Base-by-base conservation (phyloP, 2,329 filamentous ascomycete genomes). In the Neodidymelliopsis sp. region DNA sequence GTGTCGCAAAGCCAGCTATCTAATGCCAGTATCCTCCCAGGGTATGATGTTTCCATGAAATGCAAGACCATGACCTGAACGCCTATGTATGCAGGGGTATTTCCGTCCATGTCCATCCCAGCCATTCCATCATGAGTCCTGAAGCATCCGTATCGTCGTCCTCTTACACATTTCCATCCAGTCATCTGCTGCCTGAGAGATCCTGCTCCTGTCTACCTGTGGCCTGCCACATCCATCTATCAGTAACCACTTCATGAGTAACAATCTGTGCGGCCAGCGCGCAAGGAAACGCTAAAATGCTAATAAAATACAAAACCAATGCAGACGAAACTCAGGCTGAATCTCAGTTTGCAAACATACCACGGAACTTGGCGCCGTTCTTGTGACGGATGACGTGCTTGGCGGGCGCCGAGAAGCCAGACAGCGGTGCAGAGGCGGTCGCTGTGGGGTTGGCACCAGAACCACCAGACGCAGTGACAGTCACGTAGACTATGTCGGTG, bases 311-410 rank as follows among this genome's bases (percentile, higher is more conserved):
- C 9, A 22, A 22, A 34, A 22, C 4, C 12, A 12, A 22, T 34
- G 11, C 11, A 34, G 10, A 4, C 12, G n/a, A 37, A 31, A n/a
- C 18, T 25, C 20, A 24, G 25, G 46, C 20, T 22, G 13, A 42
- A 25, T n/a, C 25, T 31, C 34, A 31, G 27, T 37, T 38, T 27
- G 16, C 34, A 22, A 44, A 60, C 46, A 55, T 45, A 42, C 57
- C 48, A 1, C 64, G 57, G 38, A 67, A 66, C 50, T 67, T 68
- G 49, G 60, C 61, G 35, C 63, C 56, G 27, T 61, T 57, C 38
- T 33, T 42, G 40, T 54, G 43, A 15, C 42, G 52, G 34, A 41
- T 28, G 31, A 37, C 15, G 23, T 29, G 47, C 35, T 35, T 37
- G n/a, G 49, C 49, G 7, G 41, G 49, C 25, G 29, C n/a, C 0